Base-by-base conservation (phyloP, 805 yeast genomes). In the Priceomyces medius region DNA sequence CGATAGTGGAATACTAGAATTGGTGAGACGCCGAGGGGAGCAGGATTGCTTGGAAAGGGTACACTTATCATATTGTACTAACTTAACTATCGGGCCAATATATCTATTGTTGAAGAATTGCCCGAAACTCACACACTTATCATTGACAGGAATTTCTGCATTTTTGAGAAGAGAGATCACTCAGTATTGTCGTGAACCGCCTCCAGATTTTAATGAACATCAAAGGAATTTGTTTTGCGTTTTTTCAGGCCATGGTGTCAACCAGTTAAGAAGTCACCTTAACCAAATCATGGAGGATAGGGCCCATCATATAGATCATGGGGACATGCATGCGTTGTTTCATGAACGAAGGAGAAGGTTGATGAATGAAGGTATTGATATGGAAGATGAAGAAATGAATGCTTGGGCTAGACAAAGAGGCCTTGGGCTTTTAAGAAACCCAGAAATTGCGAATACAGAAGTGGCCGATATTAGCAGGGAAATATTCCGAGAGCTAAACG, bases 161-260 rank as follows among this genome's bases (percentile, higher is more conserved):
- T 91, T 93, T 65, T 73, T 91, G 58, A 76, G 96, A 45, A 75
- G 83, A 7, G 97, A 91, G 55, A 80, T 91, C 37, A 85, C 91
- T 0, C 81, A 79, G 49, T 90, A 80, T 63, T 90, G 97, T 61
- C 82, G 98, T 20, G 86, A 83, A 7, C 93, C 98, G 2, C 98
- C 99, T 3, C 80, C 85, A 9, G 97, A 89, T 53, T 90, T 93
- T 60, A 89, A 83, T 40, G 87, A 83, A 42, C 84, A 84, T 54
- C 99, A 93, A 61, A 83, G 83, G 49, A 76, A 82, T 17, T 74
- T 86, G 37, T 91, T 93, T 56, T 91, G 98, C 66, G 99, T 91
- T 9, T 93, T 89, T 58, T 83, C 91, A 24, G 98, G 98, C 1
- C 79, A 78, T 45, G 97, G 97, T 7, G 96, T 93, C 13, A 77